Percentiles rank a stretch among this genome's conserved stretches.
Evolutionary conservation across 2,329 filamentous ascomycete genomes (phyloP).

Genomic region (Blastomyces parvus): DNA sequence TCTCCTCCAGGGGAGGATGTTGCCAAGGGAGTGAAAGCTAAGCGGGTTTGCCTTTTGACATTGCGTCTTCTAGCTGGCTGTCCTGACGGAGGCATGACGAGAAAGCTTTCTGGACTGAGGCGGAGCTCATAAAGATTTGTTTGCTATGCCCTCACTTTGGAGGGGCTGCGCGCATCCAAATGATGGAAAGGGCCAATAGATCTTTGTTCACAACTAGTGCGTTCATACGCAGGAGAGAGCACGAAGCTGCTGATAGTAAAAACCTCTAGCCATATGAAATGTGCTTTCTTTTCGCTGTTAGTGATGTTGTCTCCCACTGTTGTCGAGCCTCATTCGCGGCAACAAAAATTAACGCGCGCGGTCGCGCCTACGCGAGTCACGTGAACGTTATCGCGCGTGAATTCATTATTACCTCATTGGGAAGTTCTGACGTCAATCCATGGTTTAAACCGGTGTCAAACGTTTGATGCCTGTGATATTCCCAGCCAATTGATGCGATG

Average conservation of each 20-base stretch:
- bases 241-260: not conserved
- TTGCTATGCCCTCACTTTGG: not conserved
- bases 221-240: not conserved
- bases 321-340: not conserved
- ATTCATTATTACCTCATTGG: not conserved
- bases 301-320: not conserved
- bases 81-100: slow-evolving; percentile 1
- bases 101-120: not conserved
- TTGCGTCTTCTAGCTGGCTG: slow-evolving; percentile 2
- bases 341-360: not conserved
- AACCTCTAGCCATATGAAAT: not conserved
- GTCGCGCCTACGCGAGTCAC: not conserved
- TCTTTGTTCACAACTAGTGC: not conserved
- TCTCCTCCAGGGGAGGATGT: slow-evolving; percentile 22
- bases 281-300: not conserved
- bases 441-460: not conserved
- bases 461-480: not conserved
- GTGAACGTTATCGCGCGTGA: too few species aligned
- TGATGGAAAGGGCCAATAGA: not conserved
- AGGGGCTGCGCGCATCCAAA: not conserved
- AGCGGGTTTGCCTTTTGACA: slow-evolving; percentile 30
- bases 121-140: not conserved
- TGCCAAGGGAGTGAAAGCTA: slow-evolving; percentile 33
- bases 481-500: not conserved
- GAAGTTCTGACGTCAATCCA: not conserved